Evolutionary conservation across 2,329 filamentous ascomycete species (phyloP), one percentile per base, ranked within the genome.

Genomic region (Pestalotiopsis sp.): DNA sequence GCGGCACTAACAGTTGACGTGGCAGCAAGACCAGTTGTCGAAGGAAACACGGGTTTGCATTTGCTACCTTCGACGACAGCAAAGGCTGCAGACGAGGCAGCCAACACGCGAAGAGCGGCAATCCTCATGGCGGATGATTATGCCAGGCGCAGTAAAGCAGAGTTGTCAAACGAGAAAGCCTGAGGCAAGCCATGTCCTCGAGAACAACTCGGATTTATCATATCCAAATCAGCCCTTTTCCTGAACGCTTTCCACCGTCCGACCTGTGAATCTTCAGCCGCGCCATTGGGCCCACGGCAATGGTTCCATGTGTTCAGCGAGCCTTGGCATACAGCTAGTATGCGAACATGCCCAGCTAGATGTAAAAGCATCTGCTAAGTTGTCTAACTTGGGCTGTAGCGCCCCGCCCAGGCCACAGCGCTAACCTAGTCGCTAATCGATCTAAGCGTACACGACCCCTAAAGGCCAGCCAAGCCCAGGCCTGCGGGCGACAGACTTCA

Each of bases 121-220:
- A 57, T 57, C 52, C 52, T 57, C 52, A 57, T 57, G 52, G n/a
- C 12, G n/a, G 12, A 57, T 57, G 52, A 57, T 20, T 57, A 6
- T 57, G 11, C 13, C 52, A 57, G 23, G 52, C 52, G 52, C 52
- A 57, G 52, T 57, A 57, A 12, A 57, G 52, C 52, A 57, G 52
- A 57, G 52, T 57, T 57, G 52, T 57, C n/a, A 57, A 57, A 57
- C 52, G n/a, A n/a, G n/a, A n/a, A n/a, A 57, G 52, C 52, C 52
- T 57, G 52, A 57, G 52, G 52, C 52, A 12, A 25, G 52, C 52
- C 52, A 57, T 57, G 13, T 57, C 52, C 52, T 57, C 52, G 52
- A 57, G 52, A 57, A 57, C 52, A 25, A 57, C n/a, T 57, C 52
- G 52, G 52, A 57, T 57, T 57, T 57, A 57, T 57, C 52, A 57